Evolutionary conservation across 2,329 filamentous ascomycete species (phyloP), one percentile per base, ranked within the genome.

Genomic region (Sporothrix sp.): DNA sequence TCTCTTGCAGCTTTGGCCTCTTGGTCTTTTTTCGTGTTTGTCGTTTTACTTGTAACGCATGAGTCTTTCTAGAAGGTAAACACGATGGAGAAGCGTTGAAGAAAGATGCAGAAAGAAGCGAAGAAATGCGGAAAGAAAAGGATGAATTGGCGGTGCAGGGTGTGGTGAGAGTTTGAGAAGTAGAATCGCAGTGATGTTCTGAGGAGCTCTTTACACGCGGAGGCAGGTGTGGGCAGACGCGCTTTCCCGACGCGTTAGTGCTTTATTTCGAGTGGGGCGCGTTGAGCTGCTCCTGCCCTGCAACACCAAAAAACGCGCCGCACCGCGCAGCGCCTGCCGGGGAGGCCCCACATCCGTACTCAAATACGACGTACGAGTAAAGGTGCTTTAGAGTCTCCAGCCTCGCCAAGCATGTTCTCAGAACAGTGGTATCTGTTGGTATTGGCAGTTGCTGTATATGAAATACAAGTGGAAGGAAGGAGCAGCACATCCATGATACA

Each of bases 161-260:
- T 25, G 18, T 16, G 39, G 7, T n/a, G 20, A 7, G 27, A 13
- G 33, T 20, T 18, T n/a, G 18, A 23, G 13, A 32, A 16, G 43
- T 11, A 30, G 28, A 32, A 32, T 14, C 8, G 14, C 18, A 42
- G 47, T 18, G 36, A 33, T n/a, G n/a, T n/a, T n/a, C n/a, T n/a
- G 47, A 27, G 47, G 28, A 49, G 47, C 46, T 48, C 36, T 21
- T 48, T 32, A 39, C 27, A 23, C 28, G 28, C 33, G 18, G 39
- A 43, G 39, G 28, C 28, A 16, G 45, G 25, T 27, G 50, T 48
- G 50, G 32, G 48, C 32, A 42, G 50, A 52, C 50, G 50, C 50
- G 50, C 42, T 48, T 47, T 40, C 43, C 42, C 36, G 50, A 48
- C 50, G 50, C 50, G 49, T 40, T 45, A 21, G 37, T 33, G 10